These are phyloP conservation scores for Jamesozyma jinghongensis DNA, from an alignment of 805 yeast genomes.

Conservation along the genomic window DNA sequence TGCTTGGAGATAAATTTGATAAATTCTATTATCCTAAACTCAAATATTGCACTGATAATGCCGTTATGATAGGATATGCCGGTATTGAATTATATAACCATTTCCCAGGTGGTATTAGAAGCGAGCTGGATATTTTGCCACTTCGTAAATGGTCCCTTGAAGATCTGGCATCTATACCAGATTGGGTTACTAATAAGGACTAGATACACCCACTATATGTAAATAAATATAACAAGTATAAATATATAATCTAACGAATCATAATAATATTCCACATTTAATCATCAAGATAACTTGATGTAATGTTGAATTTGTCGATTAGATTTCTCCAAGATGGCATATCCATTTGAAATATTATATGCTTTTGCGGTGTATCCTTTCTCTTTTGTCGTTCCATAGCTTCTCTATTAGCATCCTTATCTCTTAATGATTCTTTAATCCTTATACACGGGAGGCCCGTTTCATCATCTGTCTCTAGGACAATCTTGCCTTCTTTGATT, in stretches of 20 bases:
- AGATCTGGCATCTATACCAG: slow-evolving; percentile 29
- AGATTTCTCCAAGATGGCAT: slow-evolving; percentile 54
- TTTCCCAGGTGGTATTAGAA: slow-evolving; percentile 32
- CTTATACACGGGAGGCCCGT: slow-evolving; percentile 38
- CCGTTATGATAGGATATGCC: slow-evolving; percentile 96
- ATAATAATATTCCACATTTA: no score
- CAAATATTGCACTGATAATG: slow-evolving; percentile 82
- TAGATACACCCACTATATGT: not conserved
- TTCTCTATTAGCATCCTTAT: slow-evolving; percentile 15
- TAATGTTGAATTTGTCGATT: slow-evolving; percentile 46
- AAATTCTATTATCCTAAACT: slow-evolving; percentile 59
- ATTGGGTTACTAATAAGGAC: not conserved
- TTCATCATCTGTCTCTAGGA: slow-evolving; percentile 44
- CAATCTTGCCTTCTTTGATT: slow-evolving; percentile 59
- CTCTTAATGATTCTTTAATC: slow-evolving; percentile 26
- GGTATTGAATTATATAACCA: slow-evolving; percentile 65
- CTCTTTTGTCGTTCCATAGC: slow-evolving; percentile 22
- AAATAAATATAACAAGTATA: not conserved
- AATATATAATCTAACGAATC: no score
- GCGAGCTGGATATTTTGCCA: slow-evolving; percentile 48
- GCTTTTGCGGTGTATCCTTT: slow-evolving; percentile 35
- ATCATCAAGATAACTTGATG: slow-evolving; percentile 19
- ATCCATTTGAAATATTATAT: slow-evolving; percentile 67
- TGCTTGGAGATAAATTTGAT: slow-evolving; percentile 28
- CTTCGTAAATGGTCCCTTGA: slow-evolving; percentile 75